phyloP scores from a whole-genome alignment of 1,284 basidiomycete species.

The Xerocomus minutiporus region DNA sequence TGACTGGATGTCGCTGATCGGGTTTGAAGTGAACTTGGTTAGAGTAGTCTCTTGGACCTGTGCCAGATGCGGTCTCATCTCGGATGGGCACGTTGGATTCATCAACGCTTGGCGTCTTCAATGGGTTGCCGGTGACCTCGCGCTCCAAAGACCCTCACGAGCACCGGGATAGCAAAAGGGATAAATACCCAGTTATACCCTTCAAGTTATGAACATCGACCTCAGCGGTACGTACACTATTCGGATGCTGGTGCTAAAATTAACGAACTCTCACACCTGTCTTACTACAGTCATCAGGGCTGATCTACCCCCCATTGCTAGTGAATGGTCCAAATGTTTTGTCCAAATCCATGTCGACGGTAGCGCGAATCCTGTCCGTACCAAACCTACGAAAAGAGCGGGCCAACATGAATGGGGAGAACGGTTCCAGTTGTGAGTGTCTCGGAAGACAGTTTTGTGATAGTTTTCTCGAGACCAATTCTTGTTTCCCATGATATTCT shows the following conservation, averaged over 20 bases:
- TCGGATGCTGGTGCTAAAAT: not conserved
- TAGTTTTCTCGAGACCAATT: not conserved
- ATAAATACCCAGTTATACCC: not conserved
- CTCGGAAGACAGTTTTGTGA: not conserved
- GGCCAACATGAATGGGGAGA: slow-evolving; percentile 22
- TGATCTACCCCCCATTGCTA: slow-evolving; percentile 18
- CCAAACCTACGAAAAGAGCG: slow-evolving; percentile 14
- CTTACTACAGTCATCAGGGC: slow-evolving; percentile 21
- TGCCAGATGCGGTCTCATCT: not conserved
- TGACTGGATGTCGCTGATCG: not conserved
- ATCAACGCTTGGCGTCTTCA: not conserved
- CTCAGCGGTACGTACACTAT: slow-evolving; percentile 16
- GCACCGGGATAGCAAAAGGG: not conserved
- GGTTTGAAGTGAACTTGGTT: too few relatives aligned
- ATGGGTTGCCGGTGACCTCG: not conserved
- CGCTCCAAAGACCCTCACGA: not conserved
- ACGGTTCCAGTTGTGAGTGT: slow-evolving; percentile 20
- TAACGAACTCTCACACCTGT: not conserved
- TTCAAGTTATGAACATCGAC: slow-evolving; percentile 13
- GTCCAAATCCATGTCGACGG: slow-evolving; percentile 22
- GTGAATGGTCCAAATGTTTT: slow-evolving; percentile 25
- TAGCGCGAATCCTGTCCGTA: slow-evolving; percentile 10
- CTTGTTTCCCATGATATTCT: not conserved
- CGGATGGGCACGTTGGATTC: not conserved
- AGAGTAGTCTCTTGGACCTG: not conserved